Evolutionary conservation across 83 land plant species (phyloP), one percentile per base, ranked within the genome.

Genomic region (Diphasiastrum complanatum): DNA sequence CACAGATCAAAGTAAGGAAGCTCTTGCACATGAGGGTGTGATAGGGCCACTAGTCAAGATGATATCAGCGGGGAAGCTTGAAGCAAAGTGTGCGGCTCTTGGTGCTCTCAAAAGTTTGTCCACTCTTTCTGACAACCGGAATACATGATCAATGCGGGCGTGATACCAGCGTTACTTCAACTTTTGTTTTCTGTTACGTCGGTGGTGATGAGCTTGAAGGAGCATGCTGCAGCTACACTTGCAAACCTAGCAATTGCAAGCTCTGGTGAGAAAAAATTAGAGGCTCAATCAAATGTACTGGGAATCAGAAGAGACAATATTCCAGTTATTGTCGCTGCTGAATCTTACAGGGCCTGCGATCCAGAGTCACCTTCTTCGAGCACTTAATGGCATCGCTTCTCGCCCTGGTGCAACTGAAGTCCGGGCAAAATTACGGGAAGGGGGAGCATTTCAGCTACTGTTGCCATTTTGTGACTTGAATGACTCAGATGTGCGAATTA

Each of bases 161-260:
- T 50, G 22, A 55, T 59, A n/a, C 38, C 29, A 20, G 50, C 65
- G 6, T 29, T 78, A 38, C 60, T 78, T n/a, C 59, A 59, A 24
- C 73, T 78, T 30, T 66, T 77, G 34, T 60, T 47, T 38, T 35
- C 8, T 31, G 40, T 32, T 38, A 28, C 38, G 6, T 28, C 69
- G 50, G 40, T 45, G 37, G 58, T 65, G 6, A 14, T 52, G 57
- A 36, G 79, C 45, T 72, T 89, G 26, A 77, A 78, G 23, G 96
- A 81, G 65, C 80, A 82, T 8, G 97, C 88, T 16, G 70, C 97
- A 33, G 84, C 83, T 2, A 79, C 83, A 34, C 82, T 90, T 0
- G 91, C 91, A 19, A 85, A 72, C 46, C 67, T 85, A 20, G 82
- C 91, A 11, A 70, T 70, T 43, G 64, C 75, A 50, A 58, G 70